Evolutionary conservation across 2,329 filamentous ascomycete species (phyloP).

Genomic region (Lasiodiplodia sp.): DNA sequence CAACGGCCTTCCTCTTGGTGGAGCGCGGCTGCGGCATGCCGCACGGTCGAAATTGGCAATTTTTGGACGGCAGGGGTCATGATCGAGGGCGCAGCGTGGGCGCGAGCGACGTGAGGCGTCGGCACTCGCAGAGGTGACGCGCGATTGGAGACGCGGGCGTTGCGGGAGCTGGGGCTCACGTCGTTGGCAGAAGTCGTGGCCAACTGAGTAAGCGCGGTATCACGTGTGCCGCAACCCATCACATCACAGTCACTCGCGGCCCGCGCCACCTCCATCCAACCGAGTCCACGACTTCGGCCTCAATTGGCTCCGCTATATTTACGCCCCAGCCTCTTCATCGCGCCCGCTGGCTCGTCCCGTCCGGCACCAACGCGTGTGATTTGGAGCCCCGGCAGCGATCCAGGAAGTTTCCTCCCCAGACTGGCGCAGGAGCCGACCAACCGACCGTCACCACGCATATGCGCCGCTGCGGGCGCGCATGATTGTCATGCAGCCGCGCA

Average conservation of each 20-base stretch:
- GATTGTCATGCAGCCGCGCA: slow-evolving; percentile 27
- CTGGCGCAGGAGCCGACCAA: slow-evolving; percentile 8
- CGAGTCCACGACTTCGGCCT: slow-evolving; percentile 14
- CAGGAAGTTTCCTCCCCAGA: neutral
- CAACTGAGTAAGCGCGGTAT: neutral
- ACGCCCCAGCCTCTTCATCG: neutral
- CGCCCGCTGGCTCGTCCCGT: slow-evolving; percentile 22
- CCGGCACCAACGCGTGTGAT: slow-evolving; percentile 9
- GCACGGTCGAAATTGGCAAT: slow-evolving; percentile 35
- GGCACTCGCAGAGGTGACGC: slow-evolving; percentile 11
- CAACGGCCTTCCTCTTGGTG: slow-evolving; percentile 46
- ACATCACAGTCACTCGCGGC: neutral
- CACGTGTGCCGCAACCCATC: slow-evolving; percentile 5
- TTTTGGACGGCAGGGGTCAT: slow-evolving; percentile 40
- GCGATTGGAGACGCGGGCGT: slow-evolving; percentile 10
- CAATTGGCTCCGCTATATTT: slow-evolving; percentile 21
- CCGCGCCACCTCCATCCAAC: slow-evolving; percentile 4
- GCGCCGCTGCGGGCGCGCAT: slow-evolving; percentile 20
- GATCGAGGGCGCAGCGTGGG: slow-evolving; percentile 32
- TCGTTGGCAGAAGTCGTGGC: slow-evolving; percentile 6
- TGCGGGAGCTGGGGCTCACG: neutral
- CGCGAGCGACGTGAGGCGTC: slow-evolving; percentile 31
- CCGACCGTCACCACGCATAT: slow-evolving; percentile 27
- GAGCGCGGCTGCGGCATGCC: slow-evolving; percentile 47
- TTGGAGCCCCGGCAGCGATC: slow-evolving; percentile 11